phyloP scores from a whole-genome alignment of 208 protist species.

The Crithidia fasciculata region DNA sequence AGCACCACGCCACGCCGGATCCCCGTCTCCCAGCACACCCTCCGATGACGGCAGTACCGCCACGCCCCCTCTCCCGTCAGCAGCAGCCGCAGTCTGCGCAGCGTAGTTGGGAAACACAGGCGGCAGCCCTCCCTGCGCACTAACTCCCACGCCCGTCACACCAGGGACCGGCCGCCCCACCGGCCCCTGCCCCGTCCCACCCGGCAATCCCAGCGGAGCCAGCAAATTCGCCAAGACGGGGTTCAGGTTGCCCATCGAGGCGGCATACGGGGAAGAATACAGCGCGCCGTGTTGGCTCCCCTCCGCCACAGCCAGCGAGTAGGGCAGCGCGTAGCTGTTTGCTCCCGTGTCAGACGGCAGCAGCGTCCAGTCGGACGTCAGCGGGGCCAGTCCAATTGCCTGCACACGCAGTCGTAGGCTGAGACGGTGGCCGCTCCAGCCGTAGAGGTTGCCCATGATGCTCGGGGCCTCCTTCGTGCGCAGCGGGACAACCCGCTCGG shows the following conservation, averaged over 20 bases:
- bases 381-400: slow-evolving; percentile 21
- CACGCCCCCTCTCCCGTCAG: no score
- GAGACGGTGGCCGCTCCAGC: slow-evolving; percentile 33
- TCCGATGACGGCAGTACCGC: not conserved
- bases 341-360: not conserved
- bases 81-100: not conserved
- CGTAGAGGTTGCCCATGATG: slow-evolving; percentile 32
- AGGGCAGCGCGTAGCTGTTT: slow-evolving; percentile 13
- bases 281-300: no score
- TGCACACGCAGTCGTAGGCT: slow-evolving; percentile 39
- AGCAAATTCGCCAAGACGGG: slow-evolving; percentile 23
- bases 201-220: slow-evolving; percentile 18
- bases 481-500: slow-evolving; percentile 26
- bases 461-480: slow-evolving; percentile 20
- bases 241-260: slow-evolving; percentile 19
- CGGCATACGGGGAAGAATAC: not conserved
- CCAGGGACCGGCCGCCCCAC: not conserved
- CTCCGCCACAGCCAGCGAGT: not conserved
- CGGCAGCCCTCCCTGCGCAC: not conserved
- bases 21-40: slow-evolving; percentile 24
- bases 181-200: not conserved
- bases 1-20: slow-evolving; percentile 5
- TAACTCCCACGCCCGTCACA: not conserved
- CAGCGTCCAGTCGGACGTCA: slow-evolving; percentile 7
- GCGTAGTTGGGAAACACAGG: slow-evolving; percentile 9